phyloP scores from a whole-genome alignment of 208 protist species.

The Leishmania guyanensis region DNA sequence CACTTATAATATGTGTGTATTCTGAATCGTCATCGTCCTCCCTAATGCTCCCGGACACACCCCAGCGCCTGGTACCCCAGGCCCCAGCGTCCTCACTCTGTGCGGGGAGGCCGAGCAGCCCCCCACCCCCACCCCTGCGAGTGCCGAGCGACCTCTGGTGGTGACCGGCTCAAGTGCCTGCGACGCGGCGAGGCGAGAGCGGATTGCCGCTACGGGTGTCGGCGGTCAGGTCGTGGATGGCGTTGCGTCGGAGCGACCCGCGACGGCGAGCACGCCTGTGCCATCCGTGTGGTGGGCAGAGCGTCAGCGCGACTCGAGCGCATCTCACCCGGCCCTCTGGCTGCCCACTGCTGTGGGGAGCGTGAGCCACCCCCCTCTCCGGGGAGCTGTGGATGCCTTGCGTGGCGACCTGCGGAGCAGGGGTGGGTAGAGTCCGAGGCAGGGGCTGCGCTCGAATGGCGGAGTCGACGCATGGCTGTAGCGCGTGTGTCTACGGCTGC shows the following conservation, averaged over 20 bases:
- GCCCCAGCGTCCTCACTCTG: background rate
- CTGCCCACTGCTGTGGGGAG: too few species aligned
- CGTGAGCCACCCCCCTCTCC: background rate
- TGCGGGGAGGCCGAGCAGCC: background rate
- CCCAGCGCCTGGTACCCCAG: background rate
- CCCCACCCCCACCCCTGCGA: constrained; percentile 30
- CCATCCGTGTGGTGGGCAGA: too few species aligned
- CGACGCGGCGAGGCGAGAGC: background rate
- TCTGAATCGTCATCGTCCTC: background rate
- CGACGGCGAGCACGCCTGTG: too few species aligned
- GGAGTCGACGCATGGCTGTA: too few species aligned
- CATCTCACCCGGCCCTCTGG: too few species aligned
- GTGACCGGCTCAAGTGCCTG: background rate
- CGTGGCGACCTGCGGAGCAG: too few species aligned
- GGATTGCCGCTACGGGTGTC: background rate
- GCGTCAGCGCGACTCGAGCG: too few species aligned
- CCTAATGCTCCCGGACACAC: background rate
- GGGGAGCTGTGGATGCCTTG: too few species aligned
- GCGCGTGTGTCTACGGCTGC: background rate
- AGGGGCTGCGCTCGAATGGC: too few species aligned
- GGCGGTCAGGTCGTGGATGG: background rate
- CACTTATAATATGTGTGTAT: background rate
- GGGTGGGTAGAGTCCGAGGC: too few species aligned
- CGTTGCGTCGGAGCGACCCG: background rate
- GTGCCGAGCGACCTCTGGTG: constrained; percentile 37